Percentiles rank a stretch among this genome's conserved stretches.
phyloP scores from a whole-genome alignment of 169 alveolate species.

The Plasmodium gaboni region DNA sequence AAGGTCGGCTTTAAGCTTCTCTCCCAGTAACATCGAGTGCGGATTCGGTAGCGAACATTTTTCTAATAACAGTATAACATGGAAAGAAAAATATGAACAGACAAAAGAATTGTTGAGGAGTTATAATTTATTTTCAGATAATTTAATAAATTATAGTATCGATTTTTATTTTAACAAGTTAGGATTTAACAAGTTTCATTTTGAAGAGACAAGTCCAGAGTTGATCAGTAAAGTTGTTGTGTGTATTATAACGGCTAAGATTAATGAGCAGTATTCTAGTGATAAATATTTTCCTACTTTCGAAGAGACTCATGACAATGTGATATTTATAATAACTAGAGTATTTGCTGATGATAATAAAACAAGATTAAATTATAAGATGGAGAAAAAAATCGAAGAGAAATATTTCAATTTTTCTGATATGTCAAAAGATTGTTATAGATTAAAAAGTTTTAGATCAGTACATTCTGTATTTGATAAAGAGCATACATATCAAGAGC shows the following conservation, averaged over 20 bases:
- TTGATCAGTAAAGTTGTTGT: slow-evolving; percentile 86
- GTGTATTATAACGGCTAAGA: slow-evolving; percentile 88
- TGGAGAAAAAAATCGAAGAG: slow-evolving; percentile 85
- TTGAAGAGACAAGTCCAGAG: slow-evolving; percentile 85
- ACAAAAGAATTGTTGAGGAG: slow-evolving; percentile 32
- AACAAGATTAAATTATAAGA: slow-evolving; percentile 83
- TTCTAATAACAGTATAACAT: slow-evolving; percentile 55
- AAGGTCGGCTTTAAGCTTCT: neutral
- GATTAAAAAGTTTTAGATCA: slow-evolving; percentile 89
- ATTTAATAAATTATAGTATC: slow-evolving; percentile 78
- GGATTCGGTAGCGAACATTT: slow-evolving; percentile 18
- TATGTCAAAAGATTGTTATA: slow-evolving; percentile 80
- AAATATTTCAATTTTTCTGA: slow-evolving; percentile 82
- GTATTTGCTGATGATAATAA: slow-evolving; percentile 84
- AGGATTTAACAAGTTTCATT: slow-evolving; percentile 88
- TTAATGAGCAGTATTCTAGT: slow-evolving; percentile 84
- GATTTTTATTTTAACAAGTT: slow-evolving; percentile 86
- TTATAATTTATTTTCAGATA: slow-evolving; percentile 66
- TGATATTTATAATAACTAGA: slow-evolving; percentile 83
- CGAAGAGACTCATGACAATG: slow-evolving; percentile 82
- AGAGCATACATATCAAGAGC: slow-evolving; percentile 81
- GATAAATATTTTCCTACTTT: slow-evolving; percentile 86
- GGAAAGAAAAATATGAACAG: slow-evolving; percentile 63
- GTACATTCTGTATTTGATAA: slow-evolving; percentile 87
- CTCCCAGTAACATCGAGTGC: slow-evolving; percentile 12